Evolutionary conservation across 768 basidiomycete genomes (phyloP), one percentile per base, ranked within the genome.

Genomic region (Russula vinacea): DNA sequence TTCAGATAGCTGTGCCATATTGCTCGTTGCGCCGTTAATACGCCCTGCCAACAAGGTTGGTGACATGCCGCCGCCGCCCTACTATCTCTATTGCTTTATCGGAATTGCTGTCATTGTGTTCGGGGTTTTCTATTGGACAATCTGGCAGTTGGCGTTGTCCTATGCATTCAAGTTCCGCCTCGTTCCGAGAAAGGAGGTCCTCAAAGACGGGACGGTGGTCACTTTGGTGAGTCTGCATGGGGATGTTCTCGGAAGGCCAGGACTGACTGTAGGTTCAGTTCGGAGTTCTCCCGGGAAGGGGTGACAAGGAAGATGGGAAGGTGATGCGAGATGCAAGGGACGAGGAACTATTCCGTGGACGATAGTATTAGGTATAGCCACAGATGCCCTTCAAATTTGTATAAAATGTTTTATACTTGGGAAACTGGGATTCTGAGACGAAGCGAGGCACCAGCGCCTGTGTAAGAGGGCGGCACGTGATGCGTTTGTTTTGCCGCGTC

Each of bases 41-140:
- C 79, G 68, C 24, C 85, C 84, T 3, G 76, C 82, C 0, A 82
- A 82, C 66, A 76, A 78, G 19, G 77, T 82, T 0, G 85, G 84
- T n/a, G 84, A 86, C 65, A 84, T 84, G 0, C 83, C 83, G 13
- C 82, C 85, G 16, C 69, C 85, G 42, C 83, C 84, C 7, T 85
- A 85, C 65, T 85, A 84, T 69, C 68, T 84, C 79, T 84, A 84
- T 69, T 80, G 80, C 66, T 74, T 83, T 10, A 80, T 84, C 1
- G 83, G 81, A 1, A 84, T 84, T 60, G 79, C 70, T 0, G 73
- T 84, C 62, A 74, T 84, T 73, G 54, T 76, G 0, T 17, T 73
- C 13, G 84, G 84, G 7, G 76, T 81, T 0, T 39, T 79, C 2
- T 85, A 84, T 68, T 85, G 84, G 84, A 80, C 78, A 0, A 73